Evolutionary conservation across 2,329 filamentous ascomycete species (phyloP), one percentile per base, ranked within the genome.

Genomic region (Diplodia scrobiculata): DNA sequence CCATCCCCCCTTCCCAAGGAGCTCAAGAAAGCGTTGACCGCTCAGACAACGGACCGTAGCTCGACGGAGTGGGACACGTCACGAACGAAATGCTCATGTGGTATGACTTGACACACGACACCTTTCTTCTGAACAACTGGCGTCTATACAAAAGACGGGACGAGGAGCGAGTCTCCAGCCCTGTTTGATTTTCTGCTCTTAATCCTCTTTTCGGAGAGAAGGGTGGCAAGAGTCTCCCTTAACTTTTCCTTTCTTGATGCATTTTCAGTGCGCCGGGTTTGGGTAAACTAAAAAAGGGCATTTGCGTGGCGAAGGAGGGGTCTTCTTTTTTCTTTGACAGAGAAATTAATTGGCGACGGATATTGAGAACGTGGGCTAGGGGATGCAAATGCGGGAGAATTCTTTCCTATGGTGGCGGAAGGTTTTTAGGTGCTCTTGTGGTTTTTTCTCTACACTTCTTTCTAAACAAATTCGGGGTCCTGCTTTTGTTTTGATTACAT

Each of bases 241-340:
- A 50, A 34, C 21, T 51, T 55, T 60, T 66, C 60, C 50, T 53
- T 53, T 63, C 50, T 63, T 53, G 60, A 63, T 65, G 64, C 64
- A 66, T 66, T 66, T 65, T 50, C 64, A 59, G 64, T 66, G 64
- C 64, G 64, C 64, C 48, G 64, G 64, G 64, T 53, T 63, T 63
- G 60, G 60, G 60, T 63, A 63, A 52, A 52, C 47, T 52, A 63
- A 62, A 62, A 62, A 60, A 60, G 55, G 60, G 60, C 60, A 63
- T 63, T 63, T 63, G 60, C 60, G 60, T 50, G 60, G 60, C 60
- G 60, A 66, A 55, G 51, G 38, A 58, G 63, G 63, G 52, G 53
- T 47, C 63, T 55, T 54, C 41, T 32, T 54, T 4, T 54, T 36
- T 50, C 29, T 47, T 27, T 52, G 47, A 50, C 63, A 51, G 29